phyloP scores from a whole-genome alignment of 2,329 filamentous ascomycete species.

The Kalmusia sp. region DNA sequence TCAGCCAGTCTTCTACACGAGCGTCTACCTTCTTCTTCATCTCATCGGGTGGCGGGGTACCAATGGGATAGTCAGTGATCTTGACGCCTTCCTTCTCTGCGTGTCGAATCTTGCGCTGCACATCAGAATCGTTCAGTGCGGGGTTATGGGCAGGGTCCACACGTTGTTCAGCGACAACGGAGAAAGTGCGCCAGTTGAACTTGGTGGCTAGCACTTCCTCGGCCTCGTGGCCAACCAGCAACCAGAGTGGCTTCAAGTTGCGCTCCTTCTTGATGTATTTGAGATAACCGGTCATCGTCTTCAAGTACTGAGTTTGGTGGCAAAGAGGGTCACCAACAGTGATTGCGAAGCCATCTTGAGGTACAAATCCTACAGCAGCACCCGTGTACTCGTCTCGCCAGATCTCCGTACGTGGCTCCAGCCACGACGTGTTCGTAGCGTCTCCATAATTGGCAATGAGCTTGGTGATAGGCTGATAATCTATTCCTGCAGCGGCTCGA shows the following conservation, averaged over 20 bases:
- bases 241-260: conserved; percentile 82
- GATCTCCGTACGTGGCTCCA: conserved; percentile 85
- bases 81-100: conserved; percentile 85
- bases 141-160: conserved; percentile 76
- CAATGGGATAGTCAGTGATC: conserved; percentile 74
- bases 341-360: conserved; percentile 79
- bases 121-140: conserved; percentile 68
- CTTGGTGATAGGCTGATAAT: conserved; percentile 79
- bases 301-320: conserved; percentile 75
- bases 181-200: conserved; percentile 87
- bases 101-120: conserved; percentile 78
- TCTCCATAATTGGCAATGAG: conserved; percentile 96
- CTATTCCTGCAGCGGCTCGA: conserved; percentile 54
- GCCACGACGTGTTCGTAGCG: conserved; percentile 91
- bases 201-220: conserved; percentile 82
- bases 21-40: conserved; percentile 73
- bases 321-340: conserved; percentile 88
- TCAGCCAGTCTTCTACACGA: conserved; percentile 80
- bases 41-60: conserved; percentile 68
- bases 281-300: conserved; percentile 77
- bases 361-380: conserved; percentile 84
- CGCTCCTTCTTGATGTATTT: conserved; percentile 75
- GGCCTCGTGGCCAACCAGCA: conserved; percentile 79
- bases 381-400: conserved; percentile 83
- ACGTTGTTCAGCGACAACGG: conserved; percentile 87